Evolutionary conservation across 345 rosid species (phyloP).

Genomic region (Dovyalis caffra): DNA sequence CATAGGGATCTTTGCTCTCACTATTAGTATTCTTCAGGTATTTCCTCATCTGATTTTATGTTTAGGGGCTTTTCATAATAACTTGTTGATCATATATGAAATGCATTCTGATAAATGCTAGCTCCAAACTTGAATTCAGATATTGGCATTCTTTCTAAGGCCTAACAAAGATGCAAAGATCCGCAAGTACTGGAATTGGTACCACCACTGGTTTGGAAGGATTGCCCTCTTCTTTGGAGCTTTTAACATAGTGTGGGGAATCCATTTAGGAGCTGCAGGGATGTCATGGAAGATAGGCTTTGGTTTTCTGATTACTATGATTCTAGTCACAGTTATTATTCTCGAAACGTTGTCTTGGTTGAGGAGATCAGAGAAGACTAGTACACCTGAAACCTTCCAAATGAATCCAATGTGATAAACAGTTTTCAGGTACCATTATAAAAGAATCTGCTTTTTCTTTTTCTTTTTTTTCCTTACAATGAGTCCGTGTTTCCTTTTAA

Average conservation of each 20-base stretch:
- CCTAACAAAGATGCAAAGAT: constrained; percentile 71
- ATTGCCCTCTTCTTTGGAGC: constrained; percentile 75
- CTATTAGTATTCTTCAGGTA: constrained; percentile 83
- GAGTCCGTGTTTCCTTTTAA: too few relatives aligned
- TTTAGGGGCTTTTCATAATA: background rate
- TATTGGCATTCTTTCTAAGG: constrained; percentile 73
- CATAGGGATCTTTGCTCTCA: constrained; percentile 73
- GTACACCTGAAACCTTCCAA: constrained; percentile 50
- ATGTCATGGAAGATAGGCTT: constrained; percentile 71
- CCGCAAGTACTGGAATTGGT: constrained; percentile 81
- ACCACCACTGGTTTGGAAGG: constrained; percentile 84
- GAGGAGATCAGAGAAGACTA: constrained; percentile 37
- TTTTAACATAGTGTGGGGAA: constrained; percentile 67
- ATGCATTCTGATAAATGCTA: background rate
- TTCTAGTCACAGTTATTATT: constrained; percentile 48
- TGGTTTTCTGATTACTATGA: constrained; percentile 58
- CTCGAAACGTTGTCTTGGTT: constrained; percentile 52
- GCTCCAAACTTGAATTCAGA: constrained; percentile 32
- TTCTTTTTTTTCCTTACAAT: too few relatives aligned
- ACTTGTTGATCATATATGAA: background rate
- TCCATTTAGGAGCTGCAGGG: constrained; percentile 54
- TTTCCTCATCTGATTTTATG: background rate
- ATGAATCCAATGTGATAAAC: constrained; percentile 53
- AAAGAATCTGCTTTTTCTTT: background rate
- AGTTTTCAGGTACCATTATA: background rate